These are phyloP conservation scores for Umbilicaria muhlenbergii DNA, from an alignment of 495 filamentous ascomycete genomes.

Conservation along the genomic window DNA sequence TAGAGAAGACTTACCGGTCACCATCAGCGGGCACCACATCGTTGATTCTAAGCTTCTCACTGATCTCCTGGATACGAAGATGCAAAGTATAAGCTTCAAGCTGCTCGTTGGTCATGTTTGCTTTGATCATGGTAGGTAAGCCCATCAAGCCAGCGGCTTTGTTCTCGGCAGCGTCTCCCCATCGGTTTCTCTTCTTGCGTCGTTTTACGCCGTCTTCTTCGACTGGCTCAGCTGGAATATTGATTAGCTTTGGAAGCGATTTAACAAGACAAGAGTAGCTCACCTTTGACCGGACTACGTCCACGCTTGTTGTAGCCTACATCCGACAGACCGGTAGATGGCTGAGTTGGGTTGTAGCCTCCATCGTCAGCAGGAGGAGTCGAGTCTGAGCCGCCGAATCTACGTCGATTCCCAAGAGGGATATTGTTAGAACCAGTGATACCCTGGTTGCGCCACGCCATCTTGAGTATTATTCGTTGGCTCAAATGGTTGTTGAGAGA, in stretches of 20 bases:
- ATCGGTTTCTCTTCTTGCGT: conserved; percentile 96
- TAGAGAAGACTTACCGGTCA: conserved; percentile 51
- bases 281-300: conserved; percentile 56
- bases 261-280: conserved; percentile 6
- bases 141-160: conserved; percentile 97
- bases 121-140: conserved; percentile 85
- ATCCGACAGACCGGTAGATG: conserved; percentile 28
- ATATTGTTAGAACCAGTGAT: conserved; percentile 99
- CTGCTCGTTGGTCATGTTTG: conserved; percentile 95
- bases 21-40: conserved; percentile 93
- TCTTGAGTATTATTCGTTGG: conserved; percentile 20
- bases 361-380: conserved; percentile 31
- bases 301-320: conserved; percentile 46
- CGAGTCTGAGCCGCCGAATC: conserved; percentile 56
- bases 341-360: conserved; percentile 40
- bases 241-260: conserved; percentile 5
- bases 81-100: conserved; percentile 92
- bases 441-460: conserved; percentile 89
- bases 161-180: conserved; percentile 92
- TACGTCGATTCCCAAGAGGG: conserved; percentile 73
- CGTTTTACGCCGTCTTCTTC: conserved; percentile 55
- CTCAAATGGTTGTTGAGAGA: neutral
- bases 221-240: conserved; percentile 29
- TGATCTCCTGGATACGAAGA: conserved; percentile 94
- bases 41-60: conserved; percentile 94